Conservation (phyloP, 192 early-diverging fungal genomes). For the Spinellus fusiger region DNA sequence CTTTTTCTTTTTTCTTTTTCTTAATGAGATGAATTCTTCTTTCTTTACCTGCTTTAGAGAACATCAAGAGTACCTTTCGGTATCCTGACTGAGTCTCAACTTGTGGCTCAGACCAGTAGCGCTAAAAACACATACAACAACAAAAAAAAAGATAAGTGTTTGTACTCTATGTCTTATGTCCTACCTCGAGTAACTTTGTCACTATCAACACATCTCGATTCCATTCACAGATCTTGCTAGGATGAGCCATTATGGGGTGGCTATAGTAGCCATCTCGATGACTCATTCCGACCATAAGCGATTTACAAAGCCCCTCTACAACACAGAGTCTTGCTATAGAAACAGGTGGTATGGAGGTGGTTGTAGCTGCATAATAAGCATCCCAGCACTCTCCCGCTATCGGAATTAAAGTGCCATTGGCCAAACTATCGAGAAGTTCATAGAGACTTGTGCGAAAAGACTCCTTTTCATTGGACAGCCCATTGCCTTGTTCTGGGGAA, state of each 20-base stretch:
- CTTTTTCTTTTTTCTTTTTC: no score
- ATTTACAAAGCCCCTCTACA: conserved; percentile 17
- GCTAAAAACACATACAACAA: conserved; percentile 2
- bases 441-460: conserved; percentile 8
- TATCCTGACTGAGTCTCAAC: neutral
- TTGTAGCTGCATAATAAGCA: neutral
- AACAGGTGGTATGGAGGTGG: neutral
- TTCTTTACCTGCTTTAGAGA: conserved; percentile 11
- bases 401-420: conserved; percentile 9
- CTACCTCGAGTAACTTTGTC: conserved; percentile 5
- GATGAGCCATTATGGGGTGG: neutral
- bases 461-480: neutral
- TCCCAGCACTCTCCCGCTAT: conserved; percentile 9
- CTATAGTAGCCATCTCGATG: no score
- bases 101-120: conserved; percentile 11
- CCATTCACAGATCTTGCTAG: no score
- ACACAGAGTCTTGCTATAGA: conserved; percentile 7
- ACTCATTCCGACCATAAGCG: neutral
- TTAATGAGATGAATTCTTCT: neutral
- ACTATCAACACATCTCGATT: conserved; percentile 6
- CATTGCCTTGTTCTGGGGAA: no score
- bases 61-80: conserved; percentile 1
- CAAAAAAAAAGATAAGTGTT: neutral
- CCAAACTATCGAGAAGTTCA: conserved; percentile 10
- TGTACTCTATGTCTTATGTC: neutral